Evolutionary conservation across 2,329 filamentous ascomycete genomes (phyloP).

Genomic region (Exutisphaerella laricina): DNA sequence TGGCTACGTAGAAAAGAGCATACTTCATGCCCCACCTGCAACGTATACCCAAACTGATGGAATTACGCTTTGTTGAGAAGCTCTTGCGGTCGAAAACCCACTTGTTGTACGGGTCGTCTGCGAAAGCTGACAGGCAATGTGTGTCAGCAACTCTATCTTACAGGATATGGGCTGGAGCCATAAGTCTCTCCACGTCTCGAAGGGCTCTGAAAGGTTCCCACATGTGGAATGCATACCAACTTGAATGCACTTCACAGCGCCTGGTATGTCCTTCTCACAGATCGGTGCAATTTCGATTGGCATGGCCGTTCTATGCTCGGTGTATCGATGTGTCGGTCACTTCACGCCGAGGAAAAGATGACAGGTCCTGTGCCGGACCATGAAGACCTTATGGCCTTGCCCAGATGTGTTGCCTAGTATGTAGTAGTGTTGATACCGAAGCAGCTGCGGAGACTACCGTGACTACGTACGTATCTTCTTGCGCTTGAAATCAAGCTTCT

Average conservation of each 20-base stretch:
- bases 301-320: too few species aligned
- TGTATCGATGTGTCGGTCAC: too few species aligned
- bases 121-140: too few species aligned
- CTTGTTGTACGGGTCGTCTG: conserved; percentile 59
- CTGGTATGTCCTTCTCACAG: conserved; percentile 55
- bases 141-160: too few species aligned
- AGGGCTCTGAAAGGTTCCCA: too few species aligned
- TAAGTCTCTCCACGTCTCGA: too few species aligned
- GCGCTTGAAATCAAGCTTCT: conserved; percentile 10
- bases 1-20: conserved; percentile 64
- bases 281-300: conserved; percentile 52
- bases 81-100: conserved; percentile 52
- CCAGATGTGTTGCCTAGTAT: not conserved
- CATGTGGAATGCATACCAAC: too few species aligned
- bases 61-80: conserved; percentile 56
- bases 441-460: too few species aligned
- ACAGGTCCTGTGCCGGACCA: too few species aligned
- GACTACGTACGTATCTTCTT: too few species aligned
- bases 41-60: conserved; percentile 57
- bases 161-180: too few species aligned
- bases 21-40: conserved; percentile 66
- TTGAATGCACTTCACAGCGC: conserved; percentile 60
- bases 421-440: not conserved
- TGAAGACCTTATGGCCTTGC: conserved; percentile 3
- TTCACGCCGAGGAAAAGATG: too few species aligned